Conservation (phyloP, 164 flowering plant species). For the Annona squamosa region DNA sequence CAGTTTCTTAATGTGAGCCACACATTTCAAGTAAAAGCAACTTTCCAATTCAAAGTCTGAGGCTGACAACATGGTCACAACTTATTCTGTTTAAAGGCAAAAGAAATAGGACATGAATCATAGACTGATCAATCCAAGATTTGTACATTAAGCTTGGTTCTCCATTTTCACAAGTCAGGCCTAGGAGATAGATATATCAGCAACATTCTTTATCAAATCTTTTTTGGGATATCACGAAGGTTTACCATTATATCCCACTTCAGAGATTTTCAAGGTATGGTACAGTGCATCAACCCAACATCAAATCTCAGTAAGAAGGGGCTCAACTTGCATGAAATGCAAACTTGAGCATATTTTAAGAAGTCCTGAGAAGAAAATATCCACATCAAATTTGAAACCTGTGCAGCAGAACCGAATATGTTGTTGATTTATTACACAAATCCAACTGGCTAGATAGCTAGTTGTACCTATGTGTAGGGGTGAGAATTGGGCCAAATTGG, state of each 20-base stretch:
- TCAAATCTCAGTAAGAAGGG: neutral
- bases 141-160: neutral
- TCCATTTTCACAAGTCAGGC: neutral
- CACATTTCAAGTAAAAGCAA: neutral
- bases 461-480: too few species aligned
- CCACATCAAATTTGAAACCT: neutral
- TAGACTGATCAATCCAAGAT: neutral
- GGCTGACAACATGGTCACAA: neutral
- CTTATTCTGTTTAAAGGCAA: neutral
- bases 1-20: neutral
- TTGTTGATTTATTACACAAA: neutral
- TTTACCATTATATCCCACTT: neutral
- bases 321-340: neutral
- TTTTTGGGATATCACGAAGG: neutral
- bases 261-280: neutral
- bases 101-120: neutral
- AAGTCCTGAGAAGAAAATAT: neutral
- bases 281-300: neutral
- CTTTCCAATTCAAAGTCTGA: neutral
- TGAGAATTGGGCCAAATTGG: too few species aligned
- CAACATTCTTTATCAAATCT: neutral
- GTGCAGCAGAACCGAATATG: neutral
- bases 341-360: too few species aligned
- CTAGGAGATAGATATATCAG: neutral
- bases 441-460: too few species aligned